Evolutionary conservation across 2,329 filamentous ascomycete genomes (phyloP), one percentile per base, ranked within the genome.

Genomic region (Aureobasidium melanogenum): DNA sequence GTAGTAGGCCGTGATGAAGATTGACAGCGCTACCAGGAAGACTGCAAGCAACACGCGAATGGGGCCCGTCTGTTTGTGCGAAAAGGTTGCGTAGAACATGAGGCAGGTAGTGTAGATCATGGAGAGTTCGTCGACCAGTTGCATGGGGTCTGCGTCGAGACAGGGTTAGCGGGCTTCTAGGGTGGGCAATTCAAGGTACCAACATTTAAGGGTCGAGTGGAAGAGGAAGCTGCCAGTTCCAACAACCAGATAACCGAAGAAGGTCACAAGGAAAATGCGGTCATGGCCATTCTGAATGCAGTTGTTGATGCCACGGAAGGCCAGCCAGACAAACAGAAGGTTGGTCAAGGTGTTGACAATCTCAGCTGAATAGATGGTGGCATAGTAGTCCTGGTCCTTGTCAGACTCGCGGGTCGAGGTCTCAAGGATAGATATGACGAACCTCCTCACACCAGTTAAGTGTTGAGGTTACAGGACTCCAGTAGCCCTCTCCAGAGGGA

Each of bases 311-410:
- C 92, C 92, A 70, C 87, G 88, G 66, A 84, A 75, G 8, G 90
- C 90, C 22, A 96, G 82, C 72, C 82, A 88, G 67, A 96, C 79
- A 73, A 96, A 96, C 26, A 94, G 77, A 3, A 88, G 72, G 72
- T 96, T 96, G 36, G 91, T 96, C 34, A 92, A 69, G 3, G 89
- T 89, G 70, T 88, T 93, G 70, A 91, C 83, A 48, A 92, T 84
- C 71, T 92, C 89, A 38, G 89, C 89, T 48, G 85, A 82, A 70
- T 91, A 92, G 46, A 82, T 79, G 4, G 88, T 91, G 39, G 87
- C 84, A 77, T 88, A 88, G 74, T 88, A 88, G 65, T 90, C 88
- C 83, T 91, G 77, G 67, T 19, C 28, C 24, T 61, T 57, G 54
- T 57, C 30, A 57, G 39, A 44, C 22, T 36, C 26, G 54, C 24